A percentile compares a stretch with the other conserved stretches of the same genome.
Conservation (phyloP, 768 basidiomycete genomes). For the Tulasnella sp. region DNA sequence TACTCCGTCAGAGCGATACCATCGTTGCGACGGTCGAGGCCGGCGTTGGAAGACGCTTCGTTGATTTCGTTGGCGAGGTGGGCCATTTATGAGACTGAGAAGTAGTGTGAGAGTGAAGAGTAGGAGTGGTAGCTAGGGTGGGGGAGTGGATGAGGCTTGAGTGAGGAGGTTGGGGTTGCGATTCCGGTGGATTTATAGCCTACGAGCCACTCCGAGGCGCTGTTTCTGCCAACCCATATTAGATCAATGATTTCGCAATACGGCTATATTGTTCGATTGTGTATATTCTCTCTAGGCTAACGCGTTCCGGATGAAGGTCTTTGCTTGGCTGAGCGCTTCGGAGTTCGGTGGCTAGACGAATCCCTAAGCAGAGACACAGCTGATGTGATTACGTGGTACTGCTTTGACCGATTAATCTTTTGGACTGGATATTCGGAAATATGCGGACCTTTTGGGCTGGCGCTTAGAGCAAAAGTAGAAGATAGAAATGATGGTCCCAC, state of each 20-base stretch:
- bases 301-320: no score
- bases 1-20: background rate
- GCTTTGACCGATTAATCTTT: background rate
- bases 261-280: no score
- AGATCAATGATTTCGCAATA: no score
- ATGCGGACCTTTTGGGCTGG: no score
- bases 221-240: background rate
- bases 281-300: no score
- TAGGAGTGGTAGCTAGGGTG: background rate
- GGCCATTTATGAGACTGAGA: background rate
- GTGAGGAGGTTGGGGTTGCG: background rate
- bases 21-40: background rate
- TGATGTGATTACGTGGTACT: background rate
- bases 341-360: no score
- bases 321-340: no score
- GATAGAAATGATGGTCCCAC: no score
- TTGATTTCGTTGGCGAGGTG: background rate
- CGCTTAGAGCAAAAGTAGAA: background rate
- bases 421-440: background rate
- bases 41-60: background rate
- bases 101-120: background rate
- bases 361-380: no score
- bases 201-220: background rate
- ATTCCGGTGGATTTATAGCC: background rate
- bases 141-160: background rate